These are phyloP conservation scores for Fusarium nurragi DNA, from an alignment of 2,329 filamentous ascomycete genomes.

Conservation along the genomic window DNA sequence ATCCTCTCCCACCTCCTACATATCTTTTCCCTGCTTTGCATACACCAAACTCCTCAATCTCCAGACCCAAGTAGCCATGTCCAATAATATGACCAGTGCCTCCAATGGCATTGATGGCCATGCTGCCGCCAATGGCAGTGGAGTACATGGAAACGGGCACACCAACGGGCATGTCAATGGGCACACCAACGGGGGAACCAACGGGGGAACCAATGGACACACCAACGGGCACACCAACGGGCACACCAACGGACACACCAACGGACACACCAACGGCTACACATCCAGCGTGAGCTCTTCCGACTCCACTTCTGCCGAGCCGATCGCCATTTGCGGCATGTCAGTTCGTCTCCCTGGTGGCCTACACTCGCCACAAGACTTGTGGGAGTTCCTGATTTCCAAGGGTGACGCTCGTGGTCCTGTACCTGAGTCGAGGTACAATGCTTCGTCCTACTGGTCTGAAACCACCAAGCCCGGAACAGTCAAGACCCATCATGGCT, in stretches of 20 bases:
- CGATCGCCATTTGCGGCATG: constrained; percentile 8
- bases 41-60: not conserved
- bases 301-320: not conserved
- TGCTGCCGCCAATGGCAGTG: not conserved
- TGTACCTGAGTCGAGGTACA: not conserved
- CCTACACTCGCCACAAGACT: not conserved
- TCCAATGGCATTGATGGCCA: not conserved
- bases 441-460: not conserved
- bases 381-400: not conserved
- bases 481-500: not conserved
- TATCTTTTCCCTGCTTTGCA: not conserved
- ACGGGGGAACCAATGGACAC: too few species aligned
- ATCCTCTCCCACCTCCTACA: not conserved
- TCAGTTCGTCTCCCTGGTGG: not conserved
- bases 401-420: not conserved
- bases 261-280: too few species aligned
- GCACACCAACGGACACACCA: too few species aligned
- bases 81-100: not conserved
- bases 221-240: too few species aligned
- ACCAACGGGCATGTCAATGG: too few species aligned
- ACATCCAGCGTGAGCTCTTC: not conserved
- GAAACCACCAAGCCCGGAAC: not conserved
- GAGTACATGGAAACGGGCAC: too few species aligned
- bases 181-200: too few species aligned
- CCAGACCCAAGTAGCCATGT: not conserved